These are phyloP conservation scores for Persicaria tinctoria DNA, from an alignment of 148 eudicot species.

Conservation along the genomic window DNA sequence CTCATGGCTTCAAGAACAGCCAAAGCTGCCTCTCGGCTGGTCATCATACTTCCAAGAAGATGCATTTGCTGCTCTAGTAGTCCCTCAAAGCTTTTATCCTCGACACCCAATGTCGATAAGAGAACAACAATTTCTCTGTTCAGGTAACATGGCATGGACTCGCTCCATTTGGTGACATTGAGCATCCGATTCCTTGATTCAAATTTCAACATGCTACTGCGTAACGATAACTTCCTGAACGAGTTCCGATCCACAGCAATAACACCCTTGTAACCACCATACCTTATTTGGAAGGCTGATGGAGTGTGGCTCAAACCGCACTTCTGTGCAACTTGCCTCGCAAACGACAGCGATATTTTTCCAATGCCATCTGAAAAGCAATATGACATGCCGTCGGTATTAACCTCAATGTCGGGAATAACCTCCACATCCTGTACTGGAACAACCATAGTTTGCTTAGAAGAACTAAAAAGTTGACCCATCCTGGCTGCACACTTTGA, in stretches of 20 bases:
- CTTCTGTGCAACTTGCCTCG: constrained; percentile 70
- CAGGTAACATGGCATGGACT: constrained; percentile 74
- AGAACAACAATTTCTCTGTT: constrained; percentile 85
- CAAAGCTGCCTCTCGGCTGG: constrained; percentile 49
- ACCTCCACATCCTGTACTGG: constrained; percentile 61
- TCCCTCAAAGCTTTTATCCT: constrained; percentile 49
- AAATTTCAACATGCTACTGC: constrained; percentile 90
- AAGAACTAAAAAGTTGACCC: constrained; percentile 93
- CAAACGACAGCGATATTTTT: constrained; percentile 78
- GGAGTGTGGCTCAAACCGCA: constrained; percentile 64
- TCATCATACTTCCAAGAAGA: constrained; percentile 57
- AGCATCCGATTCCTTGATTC: constrained; percentile 90
- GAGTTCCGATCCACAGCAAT: constrained; percentile 79
- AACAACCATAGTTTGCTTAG: constrained; percentile 71
- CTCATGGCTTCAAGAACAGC: constrained; percentile 61
- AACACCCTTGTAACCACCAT: constrained; percentile 96
- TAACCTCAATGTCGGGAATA: constrained; percentile 76
- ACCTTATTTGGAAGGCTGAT: constrained; percentile 91
- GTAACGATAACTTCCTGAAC: constrained; percentile 65
- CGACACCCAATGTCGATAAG: constrained; percentile 72
- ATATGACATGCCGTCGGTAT: constrained; percentile 60
- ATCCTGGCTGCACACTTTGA: constrained; percentile 98
- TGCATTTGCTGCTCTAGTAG: constrained; percentile 58
- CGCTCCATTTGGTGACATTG: constrained; percentile 78
- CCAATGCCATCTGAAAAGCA: constrained; percentile 98